Percentiles rank a stretch among this genome's conserved stretches.
These are phyloP conservation scores for Trichoderma cornu-damae DNA, from an alignment of 2,329 filamentous ascomycete genomes.

Conservation along the genomic window DNA sequence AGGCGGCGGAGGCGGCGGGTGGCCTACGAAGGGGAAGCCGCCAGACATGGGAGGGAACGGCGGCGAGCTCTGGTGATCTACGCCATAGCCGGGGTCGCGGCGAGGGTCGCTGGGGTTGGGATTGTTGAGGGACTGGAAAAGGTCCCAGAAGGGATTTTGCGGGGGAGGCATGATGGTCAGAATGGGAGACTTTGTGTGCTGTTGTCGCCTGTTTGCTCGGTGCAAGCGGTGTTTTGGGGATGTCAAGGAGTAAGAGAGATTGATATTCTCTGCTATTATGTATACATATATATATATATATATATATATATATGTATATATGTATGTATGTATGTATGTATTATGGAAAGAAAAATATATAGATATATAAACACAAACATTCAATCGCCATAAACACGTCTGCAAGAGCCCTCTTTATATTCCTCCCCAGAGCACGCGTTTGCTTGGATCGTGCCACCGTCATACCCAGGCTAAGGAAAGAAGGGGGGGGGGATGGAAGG, in stretches of 20 bases:
- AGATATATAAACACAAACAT: not conserved
- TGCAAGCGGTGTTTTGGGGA: not conserved
- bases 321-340: too few species aligned
- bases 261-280: not conserved
- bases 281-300: too few species aligned
- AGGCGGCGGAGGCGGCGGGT: constrained; percentile 5
- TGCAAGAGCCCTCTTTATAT: not conserved
- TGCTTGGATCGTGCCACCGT: not conserved
- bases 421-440: not conserved
- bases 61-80: constrained; percentile 33
- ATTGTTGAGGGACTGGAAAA: constrained; percentile 32
- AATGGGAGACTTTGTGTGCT: not conserved
- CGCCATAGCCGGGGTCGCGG: constrained; percentile 32
- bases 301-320: too few species aligned
- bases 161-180: not conserved
- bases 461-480: not conserved
- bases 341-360: not conserved
- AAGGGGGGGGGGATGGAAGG: too few species aligned
- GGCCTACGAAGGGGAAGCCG: constrained; percentile 33
- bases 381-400: not conserved
- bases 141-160: constrained; percentile 32
- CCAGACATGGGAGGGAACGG: constrained; percentile 26
- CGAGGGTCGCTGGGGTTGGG: constrained; percentile 21
- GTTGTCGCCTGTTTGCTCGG: not conserved
- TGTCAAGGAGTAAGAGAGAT: not conserved